Evolutionary conservation across 2,329 filamentous ascomycete species (phyloP).

Genomic region (Alternaria sp.): DNA sequence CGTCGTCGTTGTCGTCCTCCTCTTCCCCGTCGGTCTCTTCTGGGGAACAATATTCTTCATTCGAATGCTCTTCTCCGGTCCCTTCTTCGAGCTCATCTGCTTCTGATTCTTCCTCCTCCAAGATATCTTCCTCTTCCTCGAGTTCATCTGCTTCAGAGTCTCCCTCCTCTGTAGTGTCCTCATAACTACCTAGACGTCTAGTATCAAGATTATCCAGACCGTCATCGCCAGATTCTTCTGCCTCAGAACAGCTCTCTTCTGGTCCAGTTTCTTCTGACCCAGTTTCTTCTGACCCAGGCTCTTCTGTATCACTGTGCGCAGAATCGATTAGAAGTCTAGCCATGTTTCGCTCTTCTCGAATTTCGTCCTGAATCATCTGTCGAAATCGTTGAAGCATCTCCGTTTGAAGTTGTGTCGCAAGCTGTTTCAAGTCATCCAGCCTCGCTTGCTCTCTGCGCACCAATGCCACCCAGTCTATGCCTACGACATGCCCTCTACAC

Average conservation of each 20-base stretch:
- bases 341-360: not conserved
- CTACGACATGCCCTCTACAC: not conserved
- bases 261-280: not conserved
- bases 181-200: not conserved
- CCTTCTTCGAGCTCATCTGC: not conserved
- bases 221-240: not conserved
- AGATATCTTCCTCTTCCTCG: not conserved
- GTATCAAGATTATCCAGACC: not conserved
- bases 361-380: no score
- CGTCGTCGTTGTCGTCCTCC: not conserved
- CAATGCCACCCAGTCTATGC: not conserved
- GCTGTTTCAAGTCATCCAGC: not conserved
- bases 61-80: not conserved
- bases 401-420: not conserved
- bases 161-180: not conserved
- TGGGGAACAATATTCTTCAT: not conserved
- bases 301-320: not conserved
- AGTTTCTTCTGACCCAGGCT: not conserved
- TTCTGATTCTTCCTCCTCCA: not conserved
- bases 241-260: not conserved
- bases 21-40: not conserved
- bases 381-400: no score
- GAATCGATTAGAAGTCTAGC: not conserved
- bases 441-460: not conserved
- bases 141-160: not conserved